These are phyloP conservation scores for Flagelloscypha sp. DNA, from an alignment of 768 basidiomycete species.

Conservation along the genomic window DNA sequence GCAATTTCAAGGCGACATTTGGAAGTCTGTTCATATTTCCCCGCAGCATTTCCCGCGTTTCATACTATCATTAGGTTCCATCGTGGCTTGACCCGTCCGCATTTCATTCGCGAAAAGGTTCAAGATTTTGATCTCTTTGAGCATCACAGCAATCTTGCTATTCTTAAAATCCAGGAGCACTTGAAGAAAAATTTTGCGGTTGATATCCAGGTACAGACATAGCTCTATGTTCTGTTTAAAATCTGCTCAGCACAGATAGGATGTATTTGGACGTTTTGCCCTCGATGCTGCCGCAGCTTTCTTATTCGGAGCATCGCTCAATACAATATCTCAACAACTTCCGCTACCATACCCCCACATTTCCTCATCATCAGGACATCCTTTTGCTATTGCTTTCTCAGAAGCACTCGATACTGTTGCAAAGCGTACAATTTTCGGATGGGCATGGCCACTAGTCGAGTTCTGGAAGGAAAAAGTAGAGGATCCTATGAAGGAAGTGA, in stretches of 20 bases:
- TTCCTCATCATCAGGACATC: too few relatives aligned
- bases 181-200: slow-evolving; percentile 39
- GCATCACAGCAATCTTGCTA: slow-evolving; percentile 37
- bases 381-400: slow-evolving; percentile 45
- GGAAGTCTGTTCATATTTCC: slow-evolving; percentile 55
- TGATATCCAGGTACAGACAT: slow-evolving; percentile 42
- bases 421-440: slow-evolving; percentile 32
- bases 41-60: too few relatives aligned
- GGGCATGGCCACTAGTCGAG: slow-evolving; percentile 44
- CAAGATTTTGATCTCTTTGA: slow-evolving; percentile 49
- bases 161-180: slow-evolving; percentile 34
- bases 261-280: slow-evolving; percentile 48
- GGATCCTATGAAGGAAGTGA: slow-evolving; percentile 37
- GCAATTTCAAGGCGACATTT: slow-evolving; percentile 44
- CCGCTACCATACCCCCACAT: too few relatives aligned
- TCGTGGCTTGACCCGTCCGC: slow-evolving; percentile 51
- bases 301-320: slow-evolving; percentile 42
- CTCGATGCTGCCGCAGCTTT: slow-evolving; percentile 54
- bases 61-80: too few relatives aligned
- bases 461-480: slow-evolving; percentile 41
- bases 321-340: slow-evolving; percentile 37
- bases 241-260: too few relatives aligned
- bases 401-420: slow-evolving; percentile 36
- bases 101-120: slow-evolving; percentile 47
- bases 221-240: too few relatives aligned